These are phyloP conservation scores for Letharia lupina DNA, from an alignment of 495 filamentous ascomycete species.

Conservation along the genomic window DNA sequence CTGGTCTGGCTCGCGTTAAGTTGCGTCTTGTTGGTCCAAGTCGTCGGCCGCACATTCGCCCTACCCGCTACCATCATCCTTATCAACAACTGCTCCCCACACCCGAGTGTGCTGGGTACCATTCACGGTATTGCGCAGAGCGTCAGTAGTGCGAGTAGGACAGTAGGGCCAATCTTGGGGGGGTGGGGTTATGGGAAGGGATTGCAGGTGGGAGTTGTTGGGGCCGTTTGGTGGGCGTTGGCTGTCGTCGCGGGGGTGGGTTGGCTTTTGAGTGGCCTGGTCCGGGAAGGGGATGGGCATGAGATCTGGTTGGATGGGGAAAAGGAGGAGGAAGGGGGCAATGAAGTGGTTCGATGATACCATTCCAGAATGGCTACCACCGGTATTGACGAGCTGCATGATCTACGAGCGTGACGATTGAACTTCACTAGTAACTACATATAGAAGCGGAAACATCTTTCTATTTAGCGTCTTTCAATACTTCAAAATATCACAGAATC, in stretches of 20 bases:
- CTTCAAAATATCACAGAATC: background rate
- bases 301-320: constrained; percentile 62
- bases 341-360: background rate
- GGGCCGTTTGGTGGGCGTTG: constrained; percentile 70
- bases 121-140: constrained; percentile 76
- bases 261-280: constrained; percentile 52
- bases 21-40: constrained; percentile 60
- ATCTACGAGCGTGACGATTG: background rate
- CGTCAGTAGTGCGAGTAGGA: constrained; percentile 60
- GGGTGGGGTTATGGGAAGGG: constrained; percentile 66
- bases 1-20: constrained; percentile 62
- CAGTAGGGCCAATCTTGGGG: constrained; percentile 64
- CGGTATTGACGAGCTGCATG: background rate
- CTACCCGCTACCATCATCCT: constrained; percentile 69
- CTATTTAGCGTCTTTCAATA: background rate
- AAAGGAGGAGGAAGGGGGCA: constrained; percentile 32
- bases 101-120: constrained; percentile 71
- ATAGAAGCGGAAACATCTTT: background rate
- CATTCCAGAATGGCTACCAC: background rate
- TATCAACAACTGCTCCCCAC: constrained; percentile 75
- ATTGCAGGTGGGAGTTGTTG: constrained; percentile 59
- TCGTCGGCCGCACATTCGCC: constrained; percentile 73
- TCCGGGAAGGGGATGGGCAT: constrained; percentile 66
- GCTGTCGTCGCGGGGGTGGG: constrained; percentile 55
- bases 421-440: background rate